Evolutionary conservation across 2,329 filamentous ascomycete species (phyloP), one percentile per base, ranked within the genome.

Genomic region (Arachnopeziza araneosa): DNA sequence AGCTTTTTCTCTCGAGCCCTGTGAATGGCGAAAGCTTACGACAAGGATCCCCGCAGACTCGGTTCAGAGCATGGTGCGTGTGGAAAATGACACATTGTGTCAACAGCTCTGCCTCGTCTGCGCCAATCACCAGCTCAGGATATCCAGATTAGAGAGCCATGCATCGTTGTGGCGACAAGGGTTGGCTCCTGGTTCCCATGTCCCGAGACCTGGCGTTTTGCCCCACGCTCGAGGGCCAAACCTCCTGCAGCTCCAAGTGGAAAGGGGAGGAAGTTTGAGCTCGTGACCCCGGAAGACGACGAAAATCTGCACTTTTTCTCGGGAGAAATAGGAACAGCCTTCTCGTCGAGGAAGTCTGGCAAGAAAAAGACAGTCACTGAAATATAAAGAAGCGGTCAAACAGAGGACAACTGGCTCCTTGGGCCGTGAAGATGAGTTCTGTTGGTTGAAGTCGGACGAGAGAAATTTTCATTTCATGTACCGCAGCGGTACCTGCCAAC

Each of bases 21-120:
- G 52, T 26, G 56, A 63, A 53, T 64, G 58, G 61, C 54, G 52
- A 26, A 56, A 52, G 50, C 36, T 60, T 50, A 30, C n/a, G 10
- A 55, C 65, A 64, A 60, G 63, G 62, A 52, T 62, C 65, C 63
- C 63, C 63, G 63, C 65, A 62, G 24, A 49, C 54, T 17, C 22
- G 51, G 55, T 53, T 44, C 36, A 54, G 55, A 58, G 54, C 59
- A 50, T 60, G 53, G 26, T 44, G 36, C 36, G 36, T 44, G 36
- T 44, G 54, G 24, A 60, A 58, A 65, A 64, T 65, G 63, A 65
- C 63, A 65, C 65, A 67, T 56, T 60, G 52, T 50, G 48, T 23
- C 26, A 57, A 26, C 26, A 54, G 57, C 32, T 48, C 26, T 51
- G 24, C 54, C 48, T 50, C 48, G 22, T 32, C 14, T 14, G 21